Base-by-base conservation (phyloP, 2,329 filamentous ascomycete genomes). In the Trichoderma gracile region DNA sequence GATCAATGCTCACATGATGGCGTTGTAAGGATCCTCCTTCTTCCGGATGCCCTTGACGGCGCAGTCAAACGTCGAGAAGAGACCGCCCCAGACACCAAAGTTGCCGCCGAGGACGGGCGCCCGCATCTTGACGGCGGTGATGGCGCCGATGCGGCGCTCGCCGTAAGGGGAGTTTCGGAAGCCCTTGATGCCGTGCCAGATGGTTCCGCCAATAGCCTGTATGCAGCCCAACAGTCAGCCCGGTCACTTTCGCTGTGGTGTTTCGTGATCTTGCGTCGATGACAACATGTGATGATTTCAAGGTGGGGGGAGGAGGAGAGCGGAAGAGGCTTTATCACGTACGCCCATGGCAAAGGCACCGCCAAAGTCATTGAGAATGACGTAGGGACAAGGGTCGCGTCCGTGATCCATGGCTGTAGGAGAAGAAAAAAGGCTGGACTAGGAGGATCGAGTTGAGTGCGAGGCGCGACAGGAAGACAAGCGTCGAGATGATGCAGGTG, bases 21-120 rank as follows among this genome's bases (percentile, higher is more conserved):
- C 93, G 80, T 98, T 98, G 82, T 93, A 98, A 15, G 95, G 93
- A 77, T 98, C 95, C 78, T 99, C 95, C 88, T 97, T 98, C 84
- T 95, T 92, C 69, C 93, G 84, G 64, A 94, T 82, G 65, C 94
- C 94, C 84, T 98, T 99, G 67, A 97, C 91, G 23, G 93, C 91
- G 82, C 95, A 99, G 81, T 99, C 95, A 74, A 94, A 98, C 67
- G 92, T 96, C 72, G 89, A 92, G 84, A 98, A 98, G 65, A 98
- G 82, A 70, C 95, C 95, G 75, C 95, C 94, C 94, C 95, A 98
- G 64, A 96, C 92, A 73, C 94, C 94, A 73, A 98, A 99, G 83
- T 99, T 99, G 73, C 95, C 95, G 74, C 95, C 95, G 54, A 98
- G 86, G 40, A 98, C 94, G 2, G 95, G 95, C 47, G 95, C 95